These are phyloP conservation scores for Penicillium sp. DNA, from an alignment of 2,329 filamentous ascomycete genomes.

Conservation along the genomic window DNA sequence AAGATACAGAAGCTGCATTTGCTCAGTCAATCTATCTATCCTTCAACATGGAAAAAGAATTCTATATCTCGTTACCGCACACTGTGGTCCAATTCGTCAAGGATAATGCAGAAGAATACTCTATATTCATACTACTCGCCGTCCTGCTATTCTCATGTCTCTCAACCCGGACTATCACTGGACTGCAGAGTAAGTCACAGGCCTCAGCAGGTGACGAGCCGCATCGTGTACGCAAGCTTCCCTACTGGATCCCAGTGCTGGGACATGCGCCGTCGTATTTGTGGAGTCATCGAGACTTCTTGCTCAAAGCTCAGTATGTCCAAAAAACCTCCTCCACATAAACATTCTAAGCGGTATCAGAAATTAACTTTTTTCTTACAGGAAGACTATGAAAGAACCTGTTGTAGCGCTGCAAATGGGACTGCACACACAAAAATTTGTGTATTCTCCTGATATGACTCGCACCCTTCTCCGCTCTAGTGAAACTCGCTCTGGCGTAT, in stretches of 20 bases:
- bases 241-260: conserved; percentile 59
- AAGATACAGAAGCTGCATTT: not conserved
- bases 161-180: conserved; percentile 36
- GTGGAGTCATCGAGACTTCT: conserved; percentile 42
- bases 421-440: conserved; percentile 48
- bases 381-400: conserved; percentile 35
- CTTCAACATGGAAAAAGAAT: conserved; percentile 3
- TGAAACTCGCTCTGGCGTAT: conserved; percentile 23
- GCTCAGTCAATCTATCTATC: not conserved
- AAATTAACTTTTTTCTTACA: conserved; percentile 17
- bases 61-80: not conserved
- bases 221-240: conserved; percentile 45
- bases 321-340: not conserved
- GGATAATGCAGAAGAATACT: conserved; percentile 20
- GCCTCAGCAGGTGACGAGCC: conserved; percentile 20
- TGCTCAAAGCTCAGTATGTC: conserved; percentile 40
- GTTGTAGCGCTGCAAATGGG: conserved; percentile 50
- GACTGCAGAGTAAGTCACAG: conserved; percentile 28
- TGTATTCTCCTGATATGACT: conserved; percentile 47
- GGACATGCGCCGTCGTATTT: conserved; percentile 52
- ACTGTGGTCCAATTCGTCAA: conserved; percentile 13
- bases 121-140: conserved; percentile 25
- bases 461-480: conserved; percentile 36
- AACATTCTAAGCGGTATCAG: not conserved
- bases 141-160: conserved; percentile 31